These are phyloP conservation scores for Mucor mucedo DNA, from an alignment of 371 early-diverging fungal genomes.

Conservation along the genomic window DNA sequence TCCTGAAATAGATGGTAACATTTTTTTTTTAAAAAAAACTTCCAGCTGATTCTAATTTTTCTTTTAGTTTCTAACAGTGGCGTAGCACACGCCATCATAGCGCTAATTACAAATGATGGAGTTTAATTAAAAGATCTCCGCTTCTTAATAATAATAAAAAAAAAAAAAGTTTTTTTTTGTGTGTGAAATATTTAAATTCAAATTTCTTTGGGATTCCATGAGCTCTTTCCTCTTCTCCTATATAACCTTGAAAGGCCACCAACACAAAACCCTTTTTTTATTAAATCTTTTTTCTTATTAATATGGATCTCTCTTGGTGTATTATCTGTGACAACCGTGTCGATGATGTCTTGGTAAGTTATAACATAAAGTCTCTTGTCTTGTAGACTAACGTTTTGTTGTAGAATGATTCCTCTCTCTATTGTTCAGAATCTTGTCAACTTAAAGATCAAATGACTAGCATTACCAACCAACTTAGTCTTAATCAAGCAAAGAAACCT, in stretches of 20 bases:
- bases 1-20: conserved; percentile 62
- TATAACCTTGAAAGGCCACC: conserved; percentile 32
- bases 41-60: background rate
- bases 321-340: conserved; percentile 43
- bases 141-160: background rate
- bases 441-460: conserved; percentile 43
- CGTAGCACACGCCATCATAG: conserved; percentile 32
- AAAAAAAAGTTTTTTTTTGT: conserved; percentile 3
- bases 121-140: conserved; percentile 15
- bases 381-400: background rate
- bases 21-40: background rate
- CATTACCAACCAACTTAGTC: conserved; percentile 28
- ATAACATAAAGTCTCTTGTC: background rate
- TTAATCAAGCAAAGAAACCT: conserved; percentile 30
- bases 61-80: conserved; percentile 26
- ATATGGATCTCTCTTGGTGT: conserved; percentile 43
- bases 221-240: conserved; percentile 33
- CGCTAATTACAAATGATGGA: conserved; percentile 32
- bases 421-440: conserved; percentile 38
- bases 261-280: conserved; percentile 8
- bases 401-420: conserved; percentile 39
- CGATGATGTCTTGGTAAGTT: conserved; percentile 37
- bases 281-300: conserved; percentile 1
- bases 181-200: conserved; percentile 2
- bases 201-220: background rate